These are phyloP conservation scores for Xerocomus nothofagi DNA, from an alignment of 1,284 basidiomycete genomes.

Conservation along the genomic window DNA sequence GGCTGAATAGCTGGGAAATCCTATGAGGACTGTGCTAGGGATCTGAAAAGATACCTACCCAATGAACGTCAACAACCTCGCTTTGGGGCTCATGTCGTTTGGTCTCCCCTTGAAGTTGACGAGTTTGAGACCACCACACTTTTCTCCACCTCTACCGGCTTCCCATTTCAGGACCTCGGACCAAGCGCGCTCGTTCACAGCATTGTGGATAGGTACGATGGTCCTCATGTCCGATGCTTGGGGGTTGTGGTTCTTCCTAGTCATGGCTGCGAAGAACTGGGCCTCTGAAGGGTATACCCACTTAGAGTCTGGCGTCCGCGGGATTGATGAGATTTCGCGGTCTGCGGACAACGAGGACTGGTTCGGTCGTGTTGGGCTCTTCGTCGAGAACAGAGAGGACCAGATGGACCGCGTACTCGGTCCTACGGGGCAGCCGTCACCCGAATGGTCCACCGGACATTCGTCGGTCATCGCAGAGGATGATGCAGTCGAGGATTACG, in stretches of 20 bases:
- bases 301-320: slow-evolving; percentile 65
- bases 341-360: slow-evolving; percentile 53
- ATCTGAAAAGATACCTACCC: slow-evolving; percentile 63
- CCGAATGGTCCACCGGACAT: slow-evolving; percentile 64
- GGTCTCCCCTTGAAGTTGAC: slow-evolving; percentile 87
- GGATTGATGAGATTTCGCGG: slow-evolving; percentile 89
- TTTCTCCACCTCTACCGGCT: slow-evolving; percentile 70
- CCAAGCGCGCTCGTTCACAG: slow-evolving; percentile 98
- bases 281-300: slow-evolving; percentile 99
- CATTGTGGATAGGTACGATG: slow-evolving; percentile 98
- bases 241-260: slow-evolving; percentile 88
- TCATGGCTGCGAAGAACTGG: slow-evolving; percentile 96
- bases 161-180: slow-evolving; percentile 91
- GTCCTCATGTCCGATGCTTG: slow-evolving; percentile 87
- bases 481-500: slow-evolving; percentile 17
- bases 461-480: slow-evolving; percentile 40
- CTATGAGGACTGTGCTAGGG: background rate
- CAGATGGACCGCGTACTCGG: slow-evolving; percentile 47
- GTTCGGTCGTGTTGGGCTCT: slow-evolving; percentile 33
- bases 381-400: slow-evolving; percentile 45
- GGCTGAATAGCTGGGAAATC: slow-evolving; percentile 70
- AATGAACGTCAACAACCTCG: slow-evolving; percentile 78
- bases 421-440: slow-evolving; percentile 46
- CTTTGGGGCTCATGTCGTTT: slow-evolving; percentile 74
- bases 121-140: slow-evolving; percentile 81